phyloP scores from a whole-genome alignment of 768 basidiomycete genomes.

The Leucosporidium creatinivorum region DNA sequence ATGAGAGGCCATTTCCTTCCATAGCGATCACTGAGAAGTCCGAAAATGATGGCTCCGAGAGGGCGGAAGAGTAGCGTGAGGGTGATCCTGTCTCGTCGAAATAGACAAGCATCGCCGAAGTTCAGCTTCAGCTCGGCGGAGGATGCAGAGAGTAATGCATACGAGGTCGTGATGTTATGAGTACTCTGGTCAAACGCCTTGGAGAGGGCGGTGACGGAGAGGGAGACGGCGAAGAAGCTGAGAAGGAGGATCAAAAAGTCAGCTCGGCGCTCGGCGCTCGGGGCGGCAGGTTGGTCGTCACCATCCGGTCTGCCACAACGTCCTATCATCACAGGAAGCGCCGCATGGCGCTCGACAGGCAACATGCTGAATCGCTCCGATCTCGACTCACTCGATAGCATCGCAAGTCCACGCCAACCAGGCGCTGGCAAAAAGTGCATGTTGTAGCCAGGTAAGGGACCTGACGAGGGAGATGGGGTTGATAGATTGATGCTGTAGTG shows the following conservation, averaged over 20 bases:
- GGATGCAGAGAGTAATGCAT: slow-evolving; percentile 13
- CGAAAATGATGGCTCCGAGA: slow-evolving; percentile 56
- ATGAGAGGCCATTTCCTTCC: slow-evolving; percentile 93
- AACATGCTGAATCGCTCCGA: too few species aligned
- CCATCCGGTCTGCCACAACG: too few species aligned
- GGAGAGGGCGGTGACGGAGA: slow-evolving; percentile 40
- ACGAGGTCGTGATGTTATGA: slow-evolving; percentile 27
- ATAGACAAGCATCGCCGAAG: slow-evolving; percentile 9
- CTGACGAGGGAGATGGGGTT: slow-evolving; percentile 19
- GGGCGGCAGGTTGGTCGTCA: too few species aligned
- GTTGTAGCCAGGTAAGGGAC: slow-evolving; percentile 39
- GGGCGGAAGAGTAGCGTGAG: slow-evolving; percentile 88
- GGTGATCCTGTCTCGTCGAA: slow-evolving; percentile 69
- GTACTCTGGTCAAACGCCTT: slow-evolving; percentile 37
- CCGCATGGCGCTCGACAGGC: too few species aligned
- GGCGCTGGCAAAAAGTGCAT: slow-evolving; percentile 43
- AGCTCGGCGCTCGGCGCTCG: neutral
- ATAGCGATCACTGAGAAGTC: slow-evolving; percentile 75
- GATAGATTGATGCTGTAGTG: neutral
- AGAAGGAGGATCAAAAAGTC: neutral
- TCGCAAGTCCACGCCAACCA: slow-evolving; percentile 85
- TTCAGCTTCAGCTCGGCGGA: slow-evolving; percentile 27
- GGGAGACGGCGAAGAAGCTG: slow-evolving; percentile 53
- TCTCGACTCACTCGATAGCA: slow-evolving; percentile 54
- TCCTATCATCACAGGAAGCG: too few species aligned